Conservation (phyloP, 306 rosid genomes). For the Styphnolobium japonicum region DNA sequence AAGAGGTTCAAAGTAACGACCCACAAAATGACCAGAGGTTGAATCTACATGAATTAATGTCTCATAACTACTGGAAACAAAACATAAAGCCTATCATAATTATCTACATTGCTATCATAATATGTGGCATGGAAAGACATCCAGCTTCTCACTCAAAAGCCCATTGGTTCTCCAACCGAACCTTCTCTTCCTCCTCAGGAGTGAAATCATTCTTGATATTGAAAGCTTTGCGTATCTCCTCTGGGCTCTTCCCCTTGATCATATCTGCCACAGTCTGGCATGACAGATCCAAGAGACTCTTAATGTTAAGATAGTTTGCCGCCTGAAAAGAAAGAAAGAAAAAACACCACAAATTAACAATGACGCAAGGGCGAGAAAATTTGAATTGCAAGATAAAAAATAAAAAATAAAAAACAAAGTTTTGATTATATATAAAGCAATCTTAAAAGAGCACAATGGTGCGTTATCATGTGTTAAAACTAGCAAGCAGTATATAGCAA, state of each 20-base stretch:
- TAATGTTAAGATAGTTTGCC: slow-evolving; percentile 29
- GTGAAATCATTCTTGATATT: slow-evolving; percentile 36
- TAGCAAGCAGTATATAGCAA: background rate
- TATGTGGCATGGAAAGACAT: no score
- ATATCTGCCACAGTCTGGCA: slow-evolving; percentile 33
- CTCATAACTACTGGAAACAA: no score
- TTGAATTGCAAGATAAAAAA: no score
- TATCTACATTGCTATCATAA: no score
- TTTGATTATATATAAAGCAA: background rate
- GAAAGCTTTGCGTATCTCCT: slow-evolving; percentile 30
- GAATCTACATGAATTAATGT: no score
- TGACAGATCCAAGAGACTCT: slow-evolving; percentile 32
- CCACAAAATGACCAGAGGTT: no score
- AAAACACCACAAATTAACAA: no score
- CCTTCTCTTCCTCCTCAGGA: slow-evolving; percentile 36
- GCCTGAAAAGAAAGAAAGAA: slow-evolving; percentile 36
- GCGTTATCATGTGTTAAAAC: background rate
- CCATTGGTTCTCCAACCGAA: no score
- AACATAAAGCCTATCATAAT: no score
- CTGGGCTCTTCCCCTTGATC: slow-evolving; percentile 33
- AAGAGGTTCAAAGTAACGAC: no score
- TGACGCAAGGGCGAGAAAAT: background rate
- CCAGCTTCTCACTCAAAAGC: no score
- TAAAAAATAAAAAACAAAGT: background rate
- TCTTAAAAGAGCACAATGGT: background rate